Evolutionary conservation across 2,329 filamentous ascomycete species (phyloP), one percentile per base, ranked within the genome.

Genomic region (Dendrostoma leiphaemia): DNA sequence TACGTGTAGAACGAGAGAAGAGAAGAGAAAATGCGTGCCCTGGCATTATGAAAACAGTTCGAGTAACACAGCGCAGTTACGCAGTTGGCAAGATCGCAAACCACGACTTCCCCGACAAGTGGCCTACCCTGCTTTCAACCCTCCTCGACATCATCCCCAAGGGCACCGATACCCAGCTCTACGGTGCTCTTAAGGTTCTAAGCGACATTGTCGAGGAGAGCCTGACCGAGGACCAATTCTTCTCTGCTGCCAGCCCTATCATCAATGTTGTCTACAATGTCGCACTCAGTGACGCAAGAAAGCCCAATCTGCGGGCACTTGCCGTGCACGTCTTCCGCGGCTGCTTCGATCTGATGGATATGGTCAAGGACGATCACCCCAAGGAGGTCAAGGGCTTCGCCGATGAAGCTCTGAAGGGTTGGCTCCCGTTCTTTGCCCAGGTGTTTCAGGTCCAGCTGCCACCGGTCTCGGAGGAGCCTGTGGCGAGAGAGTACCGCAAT

Each of bases 301-400:
- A 90, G 67, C 80, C 88, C 9, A 84, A 84, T 56, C 77, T 96
- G 55, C 84, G 94, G 58, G 91, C 91, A 28, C 78, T 97, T 62
- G 90, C 94, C 35, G 88, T 97, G 38, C 90, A 89, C 37, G 90
- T 97, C 54, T 96, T 97, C 77, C 84, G 91, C 54, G 85, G 85
- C 46, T 96, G 91, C 72, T 96, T 99, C 69, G 91, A 97, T 68
- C 90, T 94, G 53, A 83, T 99, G 74, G 91, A 97, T 72, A 96
- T 97, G 83, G 89, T 97, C 61, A 89, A 96, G 78, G 92, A 96
- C 62, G 90, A 96, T 62, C 90, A 97, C 72, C 89, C 90, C 65
- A 81, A 82, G 54, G 90, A 90, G 52, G 91, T 97, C 58, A 94
- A 90, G 71, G 81, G 80, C 1, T 99, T 99, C 69, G 91, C 93